These are phyloP conservation scores for Mucor plumbeus DNA, from an alignment of 371 early-diverging fungal species.

Conservation along the genomic window DNA sequence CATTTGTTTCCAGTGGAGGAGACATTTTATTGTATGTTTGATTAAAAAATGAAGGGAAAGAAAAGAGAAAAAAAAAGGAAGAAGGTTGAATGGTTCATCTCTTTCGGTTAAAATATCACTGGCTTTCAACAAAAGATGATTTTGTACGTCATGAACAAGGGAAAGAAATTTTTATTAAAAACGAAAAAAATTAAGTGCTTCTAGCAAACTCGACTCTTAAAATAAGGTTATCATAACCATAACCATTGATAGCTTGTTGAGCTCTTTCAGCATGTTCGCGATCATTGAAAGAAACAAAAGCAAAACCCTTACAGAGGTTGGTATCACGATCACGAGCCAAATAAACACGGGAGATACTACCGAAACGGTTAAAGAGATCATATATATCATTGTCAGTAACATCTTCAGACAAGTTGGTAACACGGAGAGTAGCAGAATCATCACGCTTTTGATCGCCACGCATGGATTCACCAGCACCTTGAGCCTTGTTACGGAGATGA, in stretches of 20 bases:
- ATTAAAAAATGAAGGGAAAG: neutral
- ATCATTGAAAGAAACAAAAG: slow-evolving; percentile 89
- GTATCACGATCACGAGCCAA: slow-evolving; percentile 90
- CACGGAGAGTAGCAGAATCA: slow-evolving; percentile 88
- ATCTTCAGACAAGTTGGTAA: slow-evolving; percentile 96
- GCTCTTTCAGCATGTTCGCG: slow-evolving; percentile 85
- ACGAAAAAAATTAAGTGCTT: slow-evolving; percentile 34
- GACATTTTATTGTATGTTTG: slow-evolving; percentile 3
- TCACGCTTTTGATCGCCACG: slow-evolving; percentile 69
- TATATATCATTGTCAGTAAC: slow-evolving; percentile 87
- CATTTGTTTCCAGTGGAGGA: slow-evolving; percentile 21
- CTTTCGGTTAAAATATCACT: slow-evolving; percentile 7
- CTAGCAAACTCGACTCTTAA: slow-evolving; percentile 83
- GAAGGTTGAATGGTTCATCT: slow-evolving; percentile 2
- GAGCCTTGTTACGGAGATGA: slow-evolving; percentile 66
- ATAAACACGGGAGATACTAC: slow-evolving; percentile 78
- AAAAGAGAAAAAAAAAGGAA: neutral
- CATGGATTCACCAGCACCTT: slow-evolving; percentile 52
- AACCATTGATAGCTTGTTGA: slow-evolving; percentile 86
- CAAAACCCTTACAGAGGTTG: slow-evolving; percentile 92
- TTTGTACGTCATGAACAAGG: slow-evolving; percentile 2
- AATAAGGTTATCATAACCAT: slow-evolving; percentile 94
- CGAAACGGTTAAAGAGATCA: slow-evolving; percentile 89
- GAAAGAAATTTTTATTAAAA: neutral
- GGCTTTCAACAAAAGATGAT: neutral